Evolutionary conservation across 805 yeast genomes (phyloP).

Genomic region (Starmerella stigmatis): DNA sequence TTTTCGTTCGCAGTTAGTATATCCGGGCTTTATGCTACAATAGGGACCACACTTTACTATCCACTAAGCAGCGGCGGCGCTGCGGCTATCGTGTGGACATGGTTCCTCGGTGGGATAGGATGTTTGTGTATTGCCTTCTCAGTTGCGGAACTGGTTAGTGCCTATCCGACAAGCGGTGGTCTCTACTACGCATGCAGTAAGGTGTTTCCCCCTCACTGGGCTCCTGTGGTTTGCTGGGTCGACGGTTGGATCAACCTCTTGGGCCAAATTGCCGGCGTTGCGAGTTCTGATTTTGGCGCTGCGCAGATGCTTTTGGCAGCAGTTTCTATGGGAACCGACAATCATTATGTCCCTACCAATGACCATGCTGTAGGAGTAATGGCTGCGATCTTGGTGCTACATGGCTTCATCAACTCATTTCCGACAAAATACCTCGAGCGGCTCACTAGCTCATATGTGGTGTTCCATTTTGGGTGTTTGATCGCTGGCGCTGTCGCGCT

Average conservation of each 20-base stretch:
- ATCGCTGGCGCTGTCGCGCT: constrained; percentile 45
- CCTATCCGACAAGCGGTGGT: constrained; percentile 71
- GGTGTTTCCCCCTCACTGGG: constrained; percentile 32
- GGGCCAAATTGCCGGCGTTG: constrained; percentile 32
- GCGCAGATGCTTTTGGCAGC: constrained; percentile 31
- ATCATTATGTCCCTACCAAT: constrained; percentile 28
- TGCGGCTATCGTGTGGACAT: constrained; percentile 54
- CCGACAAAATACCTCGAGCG: constrained; percentile 43
- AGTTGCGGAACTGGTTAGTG: constrained; percentile 56
- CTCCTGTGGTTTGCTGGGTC: constrained; percentile 44
- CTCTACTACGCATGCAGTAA: constrained; percentile 45
- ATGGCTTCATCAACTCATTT: constrained; percentile 42
- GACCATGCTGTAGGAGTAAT: constrained; percentile 27
- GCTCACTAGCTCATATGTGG: constrained; percentile 43
- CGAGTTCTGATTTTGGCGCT: constrained; percentile 31
- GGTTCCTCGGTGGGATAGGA: constrained; percentile 46
- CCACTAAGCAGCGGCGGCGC: constrained; percentile 49
- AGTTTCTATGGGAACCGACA: constrained; percentile 30
- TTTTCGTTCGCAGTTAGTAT: constrained; percentile 56
- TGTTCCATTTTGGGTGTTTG: constrained; percentile 40
- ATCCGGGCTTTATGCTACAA: constrained; percentile 56
- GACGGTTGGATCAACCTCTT: constrained; percentile 43
- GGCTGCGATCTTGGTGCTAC: constrained; percentile 39
- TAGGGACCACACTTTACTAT: constrained; percentile 43
- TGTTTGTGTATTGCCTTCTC: constrained; percentile 46